A percentile compares a stretch with the other conserved stretches of the same genome.
These are phyloP conservation scores for Hanseniaspora nectarophila DNA, from an alignment of 805 yeast genomes.

Conservation along the genomic window DNA sequence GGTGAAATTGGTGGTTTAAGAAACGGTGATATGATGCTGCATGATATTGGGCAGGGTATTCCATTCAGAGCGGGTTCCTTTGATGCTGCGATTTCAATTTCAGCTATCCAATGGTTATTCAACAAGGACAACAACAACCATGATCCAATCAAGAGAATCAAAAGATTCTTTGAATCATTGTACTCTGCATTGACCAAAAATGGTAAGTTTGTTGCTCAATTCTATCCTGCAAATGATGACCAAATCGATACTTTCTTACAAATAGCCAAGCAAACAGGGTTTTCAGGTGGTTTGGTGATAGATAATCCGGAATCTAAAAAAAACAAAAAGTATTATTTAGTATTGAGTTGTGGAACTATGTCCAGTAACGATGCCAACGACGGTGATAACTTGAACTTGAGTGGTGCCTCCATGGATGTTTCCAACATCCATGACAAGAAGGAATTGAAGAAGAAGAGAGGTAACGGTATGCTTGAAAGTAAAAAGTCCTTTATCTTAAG, in stretches of 20 bases:
- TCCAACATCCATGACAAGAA: conserved; percentile 13
- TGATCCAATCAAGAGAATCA: conserved; percentile 72
- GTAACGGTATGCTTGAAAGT: conserved; percentile 47
- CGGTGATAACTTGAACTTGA: conserved; percentile 71
- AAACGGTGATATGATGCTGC: conserved; percentile 71
- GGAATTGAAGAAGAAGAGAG: conserved; percentile 19
- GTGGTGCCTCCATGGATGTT: conserved; percentile 34
- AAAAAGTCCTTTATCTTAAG: conserved; percentile 71
- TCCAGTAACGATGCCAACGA: conserved; percentile 69
- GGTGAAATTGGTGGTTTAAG: conserved; percentile 9
- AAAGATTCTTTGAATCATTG: conserved; percentile 74
- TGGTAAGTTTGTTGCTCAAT: conserved; percentile 94
- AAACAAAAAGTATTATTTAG: conserved; percentile 82
- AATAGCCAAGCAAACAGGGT: conserved; percentile 89
- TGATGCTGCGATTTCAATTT: conserved; percentile 90
- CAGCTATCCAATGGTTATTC: conserved; percentile 96
- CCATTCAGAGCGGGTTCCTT: conserved; percentile 94
- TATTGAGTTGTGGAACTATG: conserved; percentile 53
- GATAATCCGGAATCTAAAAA: conserved; percentile 90
- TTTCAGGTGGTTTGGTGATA: conserved; percentile 87
- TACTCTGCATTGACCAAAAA: conserved; percentile 82
- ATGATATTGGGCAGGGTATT: conserved; percentile 87
- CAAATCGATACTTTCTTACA: conserved; percentile 67
- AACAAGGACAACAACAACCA: conserved; percentile 77
- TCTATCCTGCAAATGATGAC: conserved; percentile 81